Conservation (phyloP, 768 basidiomycete genomes). For the Cystobasidium ongulense region DNA sequence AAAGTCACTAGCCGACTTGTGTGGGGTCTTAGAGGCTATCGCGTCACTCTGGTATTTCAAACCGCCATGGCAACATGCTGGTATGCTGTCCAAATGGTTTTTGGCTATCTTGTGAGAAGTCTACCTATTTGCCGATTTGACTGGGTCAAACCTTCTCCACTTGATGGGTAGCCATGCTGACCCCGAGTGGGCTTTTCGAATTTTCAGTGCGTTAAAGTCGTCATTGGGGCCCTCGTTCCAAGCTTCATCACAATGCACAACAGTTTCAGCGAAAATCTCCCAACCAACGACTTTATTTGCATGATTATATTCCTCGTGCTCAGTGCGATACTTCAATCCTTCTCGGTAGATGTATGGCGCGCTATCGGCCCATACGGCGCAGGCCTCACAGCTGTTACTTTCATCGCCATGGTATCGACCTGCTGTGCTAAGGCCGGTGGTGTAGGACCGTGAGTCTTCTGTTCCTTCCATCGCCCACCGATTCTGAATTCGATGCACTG, state of each 20-base stretch:
- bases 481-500: background rate
- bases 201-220: constrained; percentile 38
- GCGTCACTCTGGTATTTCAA: background rate
- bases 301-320: background rate
- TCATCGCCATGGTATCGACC: constrained; percentile 39
- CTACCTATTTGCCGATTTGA: background rate
- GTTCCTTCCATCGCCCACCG: constrained; percentile 1
- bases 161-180: background rate
- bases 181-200: background rate
- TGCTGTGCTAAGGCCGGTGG: constrained; percentile 40
- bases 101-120: background rate
- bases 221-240: constrained; percentile 37
- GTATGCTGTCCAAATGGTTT: constrained; percentile 6
- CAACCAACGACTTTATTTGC: constrained; percentile 38
- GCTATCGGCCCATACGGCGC: background rate
- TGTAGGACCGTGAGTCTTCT: constrained; percentile 39
- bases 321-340: background rate
- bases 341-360: background rate
- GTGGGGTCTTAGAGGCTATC: constrained; percentile 14
- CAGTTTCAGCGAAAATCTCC: constrained; percentile 33
- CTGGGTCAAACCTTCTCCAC: background rate
- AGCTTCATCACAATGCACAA: constrained; percentile 41
- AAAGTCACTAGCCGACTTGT: background rate
- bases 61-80: background rate
- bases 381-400: constrained; percentile 39